These are phyloP conservation scores for Myxozyma sirexii DNA, from an alignment of 805 yeast genomes.

Conservation along the genomic window DNA sequence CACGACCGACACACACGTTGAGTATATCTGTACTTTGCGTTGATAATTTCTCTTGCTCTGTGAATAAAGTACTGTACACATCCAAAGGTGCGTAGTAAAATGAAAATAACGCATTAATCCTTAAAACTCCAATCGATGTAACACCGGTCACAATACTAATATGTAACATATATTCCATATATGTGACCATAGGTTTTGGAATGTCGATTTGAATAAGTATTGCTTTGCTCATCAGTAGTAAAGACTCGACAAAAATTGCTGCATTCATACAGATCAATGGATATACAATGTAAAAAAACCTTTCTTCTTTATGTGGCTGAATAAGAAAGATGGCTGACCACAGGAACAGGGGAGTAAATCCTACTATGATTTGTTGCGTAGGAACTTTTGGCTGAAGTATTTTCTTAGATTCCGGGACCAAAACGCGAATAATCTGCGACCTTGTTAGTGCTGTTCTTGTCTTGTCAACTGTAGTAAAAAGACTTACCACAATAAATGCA, in stretches of 20 bases:
- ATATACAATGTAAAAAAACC: constrained; percentile 85
- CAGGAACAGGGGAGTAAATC: constrained; percentile 49
- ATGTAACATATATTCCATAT: not conserved
- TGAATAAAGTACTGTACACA: constrained; percentile 51
- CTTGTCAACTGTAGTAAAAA: too few relatives aligned
- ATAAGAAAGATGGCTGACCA: constrained; percentile 69
- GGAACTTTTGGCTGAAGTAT: not conserved
- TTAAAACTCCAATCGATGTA: constrained; percentile 41
- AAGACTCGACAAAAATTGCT: constrained; percentile 49
- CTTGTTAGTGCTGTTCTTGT: too few relatives aligned
- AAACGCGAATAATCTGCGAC: constrained; percentile 6
- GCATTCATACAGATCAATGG: constrained; percentile 67
- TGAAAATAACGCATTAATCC: constrained; percentile 61
- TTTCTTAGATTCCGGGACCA: not conserved
- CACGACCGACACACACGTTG: constrained; percentile 87
- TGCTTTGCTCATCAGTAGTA: not conserved
- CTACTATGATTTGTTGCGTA: not conserved
- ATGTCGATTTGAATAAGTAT: not conserved
- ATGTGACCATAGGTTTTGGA: not conserved
- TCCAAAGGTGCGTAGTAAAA: constrained; percentile 76
- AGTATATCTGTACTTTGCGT: not conserved
- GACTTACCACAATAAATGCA: constrained; percentile 27
- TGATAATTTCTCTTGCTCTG: not conserved
- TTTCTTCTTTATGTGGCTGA: constrained; percentile 93
- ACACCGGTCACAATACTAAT: not conserved